Evolutionary conservation across 176 grass and related monocot genomes (phyloP), one percentile per base, ranked within the genome.

Genomic region (Urochloa ruziziensis): DNA sequence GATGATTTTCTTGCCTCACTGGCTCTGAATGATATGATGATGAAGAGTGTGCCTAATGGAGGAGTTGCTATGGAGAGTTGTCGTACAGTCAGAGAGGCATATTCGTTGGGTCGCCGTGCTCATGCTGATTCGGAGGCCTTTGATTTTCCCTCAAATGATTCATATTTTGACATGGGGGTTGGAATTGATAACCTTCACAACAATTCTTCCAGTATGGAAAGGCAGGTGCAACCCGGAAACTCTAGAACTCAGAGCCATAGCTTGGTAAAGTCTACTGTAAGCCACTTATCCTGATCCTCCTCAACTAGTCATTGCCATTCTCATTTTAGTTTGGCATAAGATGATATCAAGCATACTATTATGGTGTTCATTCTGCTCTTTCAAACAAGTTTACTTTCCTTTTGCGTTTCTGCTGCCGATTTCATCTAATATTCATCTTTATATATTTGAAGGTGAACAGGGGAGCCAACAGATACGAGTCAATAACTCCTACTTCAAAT

Each of bases 1-100:
- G 29, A 95, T 69, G 87, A 91, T 85, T 93, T 95, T 67, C 86
- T 98, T 34, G 91, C 59, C 5, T 83, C 93, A 37, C 29, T 98
- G 78, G 89, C 89, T 49, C 39, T 98, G 79, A 95, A 93, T 65
- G 84, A 90, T 37, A 93, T 98, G 68, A 77, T 93, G 62, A 81
- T 19, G 67, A 80, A 91, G 37, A 83, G 70, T 73, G 59, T 73
- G 53, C 37, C 75, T 18, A 52, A 82, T 18, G 64, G 76, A 85
- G 70, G 82, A 73, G 67, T 76, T 82, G 57, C 32, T 27, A 39
- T 35, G 48, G 56, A 28, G 40, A 51, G 37, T 43, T 0, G 2
- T 64, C 29, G n/a, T 67, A 74, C 82, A 10, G 67, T 79, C 19
- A 73, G 67, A 64, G 74, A 84, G 18, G 47, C 37, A 49, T 36